Evolutionary conservation across 768 basidiomycete genomes (phyloP).

Genomic region (Hericium rajendrae): DNA sequence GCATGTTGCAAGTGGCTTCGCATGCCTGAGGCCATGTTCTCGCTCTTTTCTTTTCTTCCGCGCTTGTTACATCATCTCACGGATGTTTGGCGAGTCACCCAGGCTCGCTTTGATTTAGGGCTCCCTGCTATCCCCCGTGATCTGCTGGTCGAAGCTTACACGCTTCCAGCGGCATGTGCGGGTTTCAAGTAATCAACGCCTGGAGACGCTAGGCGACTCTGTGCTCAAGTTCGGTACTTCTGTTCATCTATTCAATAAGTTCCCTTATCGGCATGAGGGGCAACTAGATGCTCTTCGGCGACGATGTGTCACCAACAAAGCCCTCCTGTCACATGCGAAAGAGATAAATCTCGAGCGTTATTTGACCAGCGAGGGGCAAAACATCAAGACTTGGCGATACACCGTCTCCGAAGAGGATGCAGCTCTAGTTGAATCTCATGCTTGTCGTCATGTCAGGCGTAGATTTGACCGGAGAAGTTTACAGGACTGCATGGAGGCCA

Average conservation of each 20-base stretch:
- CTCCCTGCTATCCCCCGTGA: constrained; percentile 52
- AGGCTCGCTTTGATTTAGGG: constrained; percentile 41
- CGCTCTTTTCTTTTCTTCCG: constrained; percentile 43
- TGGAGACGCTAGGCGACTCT: constrained; percentile 83
- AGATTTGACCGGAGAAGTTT: constrained; percentile 58
- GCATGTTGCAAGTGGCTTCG: constrained; percentile 45
- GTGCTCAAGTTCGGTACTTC: constrained; percentile 71
- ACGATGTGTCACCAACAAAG: constrained; percentile 59
- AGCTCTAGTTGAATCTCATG: constrained; percentile 17
- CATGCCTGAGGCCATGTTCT: constrained; percentile 36
- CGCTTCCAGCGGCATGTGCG: constrained; percentile 53
- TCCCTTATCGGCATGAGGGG: constrained; percentile 74
- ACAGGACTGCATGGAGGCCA: constrained; percentile 85
- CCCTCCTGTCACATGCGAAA: constrained; percentile 57
- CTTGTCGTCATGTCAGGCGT: constrained; percentile 29
- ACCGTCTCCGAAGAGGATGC: constrained; percentile 29
- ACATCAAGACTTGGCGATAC: constrained; percentile 50
- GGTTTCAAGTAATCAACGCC: constrained; percentile 75
- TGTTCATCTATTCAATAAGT: constrained; percentile 69
- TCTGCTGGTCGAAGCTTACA: constrained; percentile 63
- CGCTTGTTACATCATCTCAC: constrained; percentile 58
- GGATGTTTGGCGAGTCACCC: constrained; percentile 49
- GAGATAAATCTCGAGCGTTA: constrained; percentile 53
- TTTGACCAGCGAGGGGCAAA: constrained; percentile 49
- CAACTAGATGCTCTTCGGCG: constrained; percentile 61